A percentile compares a stretch with the other conserved stretches of the same genome.
These are phyloP conservation scores for Phanerochaete carnosa DNA, from an alignment of 768 basidiomycete species.

Conservation along the genomic window DNA sequence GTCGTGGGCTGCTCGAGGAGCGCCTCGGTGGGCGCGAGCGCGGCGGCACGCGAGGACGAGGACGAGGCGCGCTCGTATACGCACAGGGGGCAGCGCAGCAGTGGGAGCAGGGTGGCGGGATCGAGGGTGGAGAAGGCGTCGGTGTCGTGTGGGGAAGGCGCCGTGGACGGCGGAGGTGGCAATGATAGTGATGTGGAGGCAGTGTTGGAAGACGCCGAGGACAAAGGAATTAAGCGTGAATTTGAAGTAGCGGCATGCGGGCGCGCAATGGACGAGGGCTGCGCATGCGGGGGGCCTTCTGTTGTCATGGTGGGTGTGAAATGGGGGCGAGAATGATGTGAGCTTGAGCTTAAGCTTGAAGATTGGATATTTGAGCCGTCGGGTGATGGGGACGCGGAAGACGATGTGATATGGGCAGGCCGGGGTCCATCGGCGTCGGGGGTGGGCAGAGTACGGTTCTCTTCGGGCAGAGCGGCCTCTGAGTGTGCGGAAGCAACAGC, in stretches of 20 bases:
- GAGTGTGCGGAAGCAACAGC: not conserved
- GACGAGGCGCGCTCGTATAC: conserved; percentile 9
- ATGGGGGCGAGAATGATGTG: not conserved
- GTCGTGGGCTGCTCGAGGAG: conserved; percentile 36
- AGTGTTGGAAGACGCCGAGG: not conserved
- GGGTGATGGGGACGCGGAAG: not conserved
- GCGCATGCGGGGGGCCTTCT: no score
- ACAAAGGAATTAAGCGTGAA: not conserved
- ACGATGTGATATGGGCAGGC: not conserved
- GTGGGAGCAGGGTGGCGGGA: conserved; percentile 28
- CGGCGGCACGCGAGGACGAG: no score
- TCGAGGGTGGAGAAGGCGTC: conserved; percentile 4
- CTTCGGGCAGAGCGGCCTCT: not conserved
- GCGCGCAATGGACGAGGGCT: not conserved
- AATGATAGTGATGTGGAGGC: not conserved
- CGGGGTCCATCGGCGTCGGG: not conserved
- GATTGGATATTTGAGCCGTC: not conserved
- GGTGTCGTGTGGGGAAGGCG: not conserved
- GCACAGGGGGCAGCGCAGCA: conserved; percentile 59
- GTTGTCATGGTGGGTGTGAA: not conserved
- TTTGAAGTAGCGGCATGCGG: not conserved
- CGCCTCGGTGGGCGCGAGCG: conserved; percentile 28
- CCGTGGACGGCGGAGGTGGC: not conserved
- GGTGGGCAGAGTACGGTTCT: not conserved
- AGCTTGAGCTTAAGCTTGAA: not conserved